Base-by-base conservation (phyloP, 169 alveolate species). In the Eimeria acervulina region DNA sequence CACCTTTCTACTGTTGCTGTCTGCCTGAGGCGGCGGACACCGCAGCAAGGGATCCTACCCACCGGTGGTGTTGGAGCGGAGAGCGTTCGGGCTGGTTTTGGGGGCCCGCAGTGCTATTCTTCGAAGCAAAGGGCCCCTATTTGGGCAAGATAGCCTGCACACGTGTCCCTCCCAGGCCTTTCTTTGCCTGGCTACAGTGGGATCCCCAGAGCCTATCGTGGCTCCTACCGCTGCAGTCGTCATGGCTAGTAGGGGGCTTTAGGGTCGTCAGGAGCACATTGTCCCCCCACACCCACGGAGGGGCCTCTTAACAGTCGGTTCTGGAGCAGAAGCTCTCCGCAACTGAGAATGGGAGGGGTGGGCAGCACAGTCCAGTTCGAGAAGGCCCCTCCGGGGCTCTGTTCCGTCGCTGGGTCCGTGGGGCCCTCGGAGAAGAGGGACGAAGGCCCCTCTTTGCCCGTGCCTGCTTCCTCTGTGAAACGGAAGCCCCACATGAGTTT, bases 351-450 rank as follows among this genome's bases (percentile, higher is more conserved):
- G 93, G 93, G 93, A 10, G 93, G 93, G 42, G 93, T 61, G 33
- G 80, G 93, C 61, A 85, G 93, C 80, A 85, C 93, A 2, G 81
- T 85, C 44, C 93, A 85, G 38, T 85, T 85, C 61, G 93, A 85
- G 81, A 40, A 72, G 93, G 51, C 93, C 40, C 76, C 78, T 36
- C 93, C 31, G 59, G 74, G 13, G 55, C 23, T 42, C 47, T 44
- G 21, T 31, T 19, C 70, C 44, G 13, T 13, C n/a, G 38, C 40
- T 0, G 93, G 80, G 36, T n/a, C 63, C 31, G 38, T 31, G 42
- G 81, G 55, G 66, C 40, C 93, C 31, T 28, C 80, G 10, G 93
- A 85, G 38, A 85, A 61, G 63, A 36, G 93, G 40, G 81, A 85
- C 7, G 93, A 55, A 31, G 93, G 80, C 40, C 28, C 90, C 40